These are phyloP conservation scores for Nectriaceae sp. DNA, from an alignment of 2,329 filamentous ascomycete genomes.

Conservation along the genomic window DNA sequence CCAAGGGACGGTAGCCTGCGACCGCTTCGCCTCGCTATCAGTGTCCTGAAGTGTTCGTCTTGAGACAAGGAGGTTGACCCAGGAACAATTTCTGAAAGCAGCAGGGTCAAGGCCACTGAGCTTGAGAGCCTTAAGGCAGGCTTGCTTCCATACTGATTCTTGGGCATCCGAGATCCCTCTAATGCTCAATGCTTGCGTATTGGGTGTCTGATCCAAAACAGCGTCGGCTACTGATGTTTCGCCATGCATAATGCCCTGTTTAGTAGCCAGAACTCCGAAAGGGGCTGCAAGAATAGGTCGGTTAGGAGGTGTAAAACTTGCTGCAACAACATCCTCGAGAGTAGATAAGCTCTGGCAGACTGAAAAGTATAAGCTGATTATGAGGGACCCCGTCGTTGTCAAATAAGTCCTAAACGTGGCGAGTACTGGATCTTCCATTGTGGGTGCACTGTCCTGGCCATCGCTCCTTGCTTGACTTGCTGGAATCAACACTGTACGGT, in stretches of 20 bases:
- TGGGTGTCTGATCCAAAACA: slow-evolving; percentile 50
- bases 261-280: slow-evolving; percentile 45
- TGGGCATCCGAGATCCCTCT: slow-evolving; percentile 43
- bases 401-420: slow-evolving; percentile 56
- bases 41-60: slow-evolving; percentile 46
- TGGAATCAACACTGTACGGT: slow-evolving; percentile 52
- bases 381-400: slow-evolving; percentile 56
- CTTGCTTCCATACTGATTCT: slow-evolving; percentile 49
- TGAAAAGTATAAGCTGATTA: slow-evolving; percentile 52
- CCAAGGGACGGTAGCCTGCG: slow-evolving; percentile 52
- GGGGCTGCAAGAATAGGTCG: slow-evolving; percentile 56
- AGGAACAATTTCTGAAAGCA: slow-evolving; percentile 46
- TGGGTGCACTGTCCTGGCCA: slow-evolving; percentile 16
- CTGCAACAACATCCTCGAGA: slow-evolving; percentile 45
- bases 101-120: slow-evolving; percentile 50
- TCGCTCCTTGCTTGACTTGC: slow-evolving; percentile 15
- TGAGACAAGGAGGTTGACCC: slow-evolving; percentile 54
- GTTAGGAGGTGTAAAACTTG: slow-evolving; percentile 42
- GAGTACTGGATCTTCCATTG: slow-evolving; percentile 35
- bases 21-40: slow-evolving; percentile 44
- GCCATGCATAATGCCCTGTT: slow-evolving; percentile 21
- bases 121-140: slow-evolving; percentile 53
- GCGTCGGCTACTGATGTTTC: slow-evolving; percentile 34
- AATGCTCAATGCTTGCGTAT: slow-evolving; percentile 49
- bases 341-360: slow-evolving; percentile 49